A percentile compares a stretch with the other conserved stretches of the same genome.
Evolutionary conservation across 768 basidiomycete genomes (phyloP).

Genomic region (Pisolithus orientalis): DNA sequence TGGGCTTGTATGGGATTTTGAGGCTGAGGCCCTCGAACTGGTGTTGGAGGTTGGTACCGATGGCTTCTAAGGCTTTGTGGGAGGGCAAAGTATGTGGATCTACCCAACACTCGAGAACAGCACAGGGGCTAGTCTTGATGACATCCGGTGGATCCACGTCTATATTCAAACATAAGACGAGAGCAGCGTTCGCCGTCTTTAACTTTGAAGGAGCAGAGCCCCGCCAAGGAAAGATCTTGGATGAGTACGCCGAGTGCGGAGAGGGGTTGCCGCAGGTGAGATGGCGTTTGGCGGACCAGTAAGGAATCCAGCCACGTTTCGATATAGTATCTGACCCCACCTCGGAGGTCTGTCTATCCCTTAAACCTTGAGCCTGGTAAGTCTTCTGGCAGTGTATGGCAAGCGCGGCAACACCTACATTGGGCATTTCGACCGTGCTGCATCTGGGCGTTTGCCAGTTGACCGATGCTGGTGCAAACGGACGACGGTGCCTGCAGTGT

Average conservation of each 20-base stretch:
- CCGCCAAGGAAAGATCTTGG: slow-evolving; percentile 74
- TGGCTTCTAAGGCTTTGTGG: slow-evolving; percentile 89
- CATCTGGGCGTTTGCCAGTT: slow-evolving; percentile 11
- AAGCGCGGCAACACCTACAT: slow-evolving; percentile 11
- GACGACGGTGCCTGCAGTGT: not conserved
- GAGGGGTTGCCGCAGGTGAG: slow-evolving; percentile 84
- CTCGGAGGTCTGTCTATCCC: slow-evolving; percentile 18
- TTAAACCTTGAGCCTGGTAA: slow-evolving; percentile 8
- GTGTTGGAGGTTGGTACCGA: slow-evolving; percentile 86
- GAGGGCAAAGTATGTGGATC: slow-evolving; percentile 91
- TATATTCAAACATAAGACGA: slow-evolving; percentile 92
- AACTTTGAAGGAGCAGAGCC: slow-evolving; percentile 75
- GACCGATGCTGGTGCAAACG: not conserved
- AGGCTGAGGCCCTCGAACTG: slow-evolving; percentile 95
- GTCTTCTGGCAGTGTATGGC: not conserved
- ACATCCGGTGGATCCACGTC: slow-evolving; percentile 97
- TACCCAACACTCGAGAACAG: slow-evolving; percentile 94
- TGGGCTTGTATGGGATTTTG: slow-evolving; percentile 91
- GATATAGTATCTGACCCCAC: slow-evolving; percentile 50
- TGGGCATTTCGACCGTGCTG: slow-evolving; percentile 24
- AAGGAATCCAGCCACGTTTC: slow-evolving; percentile 54
- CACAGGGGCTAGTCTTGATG: slow-evolving; percentile 95
- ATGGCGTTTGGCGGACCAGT: slow-evolving; percentile 88
- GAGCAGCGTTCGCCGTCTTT: slow-evolving; percentile 83
- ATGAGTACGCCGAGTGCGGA: slow-evolving; percentile 58